A percentile compares a stretch with the other conserved stretches of the same genome.
Evolutionary conservation across 371 early-diverging fungal species (phyloP).

Genomic region (Capniomyces stellatus): DNA sequence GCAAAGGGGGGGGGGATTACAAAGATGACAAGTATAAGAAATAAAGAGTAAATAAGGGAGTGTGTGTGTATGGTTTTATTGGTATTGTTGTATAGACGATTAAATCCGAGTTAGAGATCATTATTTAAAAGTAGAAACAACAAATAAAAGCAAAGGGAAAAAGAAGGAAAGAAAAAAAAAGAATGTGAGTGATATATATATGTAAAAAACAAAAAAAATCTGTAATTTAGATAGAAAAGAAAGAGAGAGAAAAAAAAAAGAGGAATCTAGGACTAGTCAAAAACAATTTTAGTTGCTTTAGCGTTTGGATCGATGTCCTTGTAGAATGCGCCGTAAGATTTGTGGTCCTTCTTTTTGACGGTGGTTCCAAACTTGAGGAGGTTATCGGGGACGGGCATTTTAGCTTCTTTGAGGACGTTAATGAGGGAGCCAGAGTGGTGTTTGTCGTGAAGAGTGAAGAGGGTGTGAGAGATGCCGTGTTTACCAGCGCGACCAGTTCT

Average conservation of each 20-base stretch:
- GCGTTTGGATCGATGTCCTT: constrained; percentile 68
- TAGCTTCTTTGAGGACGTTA: constrained; percentile 79
- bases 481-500: constrained; percentile 93
- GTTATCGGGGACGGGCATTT: constrained; percentile 68
- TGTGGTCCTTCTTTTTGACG: constrained; percentile 91
- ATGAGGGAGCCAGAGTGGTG: constrained; percentile 69
- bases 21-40: too few relatives aligned
- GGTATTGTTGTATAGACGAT: too few relatives aligned
- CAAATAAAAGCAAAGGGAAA: not conserved
- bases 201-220: not conserved
- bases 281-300: constrained; percentile 82
- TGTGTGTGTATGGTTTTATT: too few relatives aligned
- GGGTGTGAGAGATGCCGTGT: constrained; percentile 78
- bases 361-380: constrained; percentile 84
- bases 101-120: too few relatives aligned
- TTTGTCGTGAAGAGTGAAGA: constrained; percentile 91
- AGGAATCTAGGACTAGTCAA: too few relatives aligned
- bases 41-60: too few relatives aligned
- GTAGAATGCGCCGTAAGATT: constrained; percentile 86
- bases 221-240: not conserved
- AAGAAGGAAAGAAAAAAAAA: not conserved
- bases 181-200: not conserved
- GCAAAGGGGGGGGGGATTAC: too few relatives aligned
- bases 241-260: too few relatives aligned
- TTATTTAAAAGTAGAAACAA: not conserved